Base-by-base conservation (phyloP, 2,329 filamentous ascomycete genomes). In the Pseudogymnoascus sp. region DNA sequence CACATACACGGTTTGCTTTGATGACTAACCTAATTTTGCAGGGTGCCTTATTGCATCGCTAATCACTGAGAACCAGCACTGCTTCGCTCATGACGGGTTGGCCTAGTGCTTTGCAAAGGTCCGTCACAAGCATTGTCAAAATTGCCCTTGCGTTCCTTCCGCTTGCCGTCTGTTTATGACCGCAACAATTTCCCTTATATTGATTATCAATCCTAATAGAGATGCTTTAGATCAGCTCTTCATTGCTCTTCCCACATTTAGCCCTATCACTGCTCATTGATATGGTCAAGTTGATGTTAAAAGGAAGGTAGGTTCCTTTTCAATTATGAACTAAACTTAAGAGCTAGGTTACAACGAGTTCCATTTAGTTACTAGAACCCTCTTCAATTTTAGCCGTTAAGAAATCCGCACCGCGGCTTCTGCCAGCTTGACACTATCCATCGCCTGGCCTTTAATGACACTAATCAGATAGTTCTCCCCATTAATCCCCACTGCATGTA, bases 391-490 rank as follows among this genome's bases (percentile, higher is more conserved):
- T 21, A 21, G 5, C 42, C 5, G 21, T 46, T 12, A 46, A n/a
- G 18, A 25, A 21, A 46, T 46, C 42, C 12, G 42, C 6, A 23
- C 42, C 25, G 42, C 11, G 21, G 42, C 42, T n/a, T 46, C 42
- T 25, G 21, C 11, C 6, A 25, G 12, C 6, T 46, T 25, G 8
- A 46, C 14, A n/a, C 42, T 46, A 12, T 46, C 21, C 11, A 21
- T 11, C 42, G 42, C 8, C 42, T 46, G 42, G 25, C 42, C 42
- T 46, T 46, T 46, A 21, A 46, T 75, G 5, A 80, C 73, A 1
- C 72, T 69, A 5, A 79, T 71, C 2, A 69, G 65, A 49, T 72
- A 75, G 66, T 79, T 79, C 70, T 78, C 74, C 0, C 78, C 79
- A 5, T 70, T 76, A 46, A 75, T 69, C 0, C 73, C 72, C 1